Evolutionary conservation across 148 eudicot species (phyloP), one percentile per base, ranked within the genome.

Genomic region (Amaranthus palmeri): DNA sequence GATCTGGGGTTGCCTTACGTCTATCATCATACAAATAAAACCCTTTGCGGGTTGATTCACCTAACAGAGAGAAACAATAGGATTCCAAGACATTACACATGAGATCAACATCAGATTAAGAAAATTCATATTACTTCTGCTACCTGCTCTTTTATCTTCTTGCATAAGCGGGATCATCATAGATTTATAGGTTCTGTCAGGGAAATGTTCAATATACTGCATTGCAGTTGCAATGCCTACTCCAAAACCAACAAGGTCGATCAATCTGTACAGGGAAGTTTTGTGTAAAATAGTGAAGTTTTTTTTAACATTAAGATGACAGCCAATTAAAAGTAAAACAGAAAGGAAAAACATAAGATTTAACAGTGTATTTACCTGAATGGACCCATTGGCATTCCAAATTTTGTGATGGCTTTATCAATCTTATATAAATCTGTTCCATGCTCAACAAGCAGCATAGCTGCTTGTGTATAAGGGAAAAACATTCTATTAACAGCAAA

Each of bases 361-460:
- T 48, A 4, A 57, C 18, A 25, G 13, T 61, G 17, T 10, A 75
- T 41, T 60, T 83, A 92, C 95, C 98, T 88, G 77, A 93, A 89
- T n/a, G 97, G 97, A 47, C 98, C 98, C 92, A 93, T 88, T 54
- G 96, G 91, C 98, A 93, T 93, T 79, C 98, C 98, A 66, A 91
- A 93, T 70, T 93, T 93, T 75, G 89, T 84, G 18, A 88, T 85
- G 46, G 83, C 92, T 75, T 71, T 81, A 43, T 93, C 98, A 72
- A 93, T 89, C 81, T 86, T 84, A 73, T 88, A 91, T 71, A 88
- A 60, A 76, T 93, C 89, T 8, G 89, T 75, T 47, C 98, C 98
- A 76, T 60, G 91, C 62, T 93, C 97, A 48, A 85, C 95, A 74
- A 93, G 98, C 68, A 91, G 76, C 80, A 89, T 65, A 51, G 96